Evolutionary conservation across 2,329 filamentous ascomycete genomes (phyloP).

Genomic region (Apiospora hydei): DNA sequence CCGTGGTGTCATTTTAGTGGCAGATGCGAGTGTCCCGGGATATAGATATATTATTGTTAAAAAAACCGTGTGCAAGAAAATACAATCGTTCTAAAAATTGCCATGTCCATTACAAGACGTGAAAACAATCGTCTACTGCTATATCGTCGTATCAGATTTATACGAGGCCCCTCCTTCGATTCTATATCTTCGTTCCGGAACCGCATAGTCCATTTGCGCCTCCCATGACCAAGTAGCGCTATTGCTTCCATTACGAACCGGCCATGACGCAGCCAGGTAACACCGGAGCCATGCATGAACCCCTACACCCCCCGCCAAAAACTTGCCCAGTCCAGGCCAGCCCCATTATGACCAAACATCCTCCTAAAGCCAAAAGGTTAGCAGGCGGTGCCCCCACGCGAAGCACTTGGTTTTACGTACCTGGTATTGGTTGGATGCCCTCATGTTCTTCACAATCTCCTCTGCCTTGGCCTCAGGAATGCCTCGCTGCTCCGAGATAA

Average conservation of each 20-base stretch:
- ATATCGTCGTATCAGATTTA: conserved; percentile 2
- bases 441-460: conserved; percentile 97
- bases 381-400: background rate
- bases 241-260: background rate
- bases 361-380: conserved; percentile 8
- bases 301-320: conserved; percentile 16
- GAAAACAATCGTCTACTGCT: conserved; percentile 10
- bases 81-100: background rate
- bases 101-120: conserved; percentile 1
- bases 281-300: conserved; percentile 24
- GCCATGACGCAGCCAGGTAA: conserved; percentile 21
- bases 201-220: conserved; percentile 8
- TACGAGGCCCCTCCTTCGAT: background rate
- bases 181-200: background rate
- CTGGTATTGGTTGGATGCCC: conserved; percentile 94
- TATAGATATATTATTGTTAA: background rate
- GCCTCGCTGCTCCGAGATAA: conserved; percentile 83
- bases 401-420: conserved; percentile 53
- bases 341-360: conserved; percentile 24
- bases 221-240: conserved; percentile 12
- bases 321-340: background rate
- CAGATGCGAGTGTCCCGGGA: background rate
- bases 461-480: conserved; percentile 88
- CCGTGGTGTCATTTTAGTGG: background rate
- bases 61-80: background rate